Conservation (phyloP, 768 basidiomycete genomes). For the Lentinus brumalis region DNA sequence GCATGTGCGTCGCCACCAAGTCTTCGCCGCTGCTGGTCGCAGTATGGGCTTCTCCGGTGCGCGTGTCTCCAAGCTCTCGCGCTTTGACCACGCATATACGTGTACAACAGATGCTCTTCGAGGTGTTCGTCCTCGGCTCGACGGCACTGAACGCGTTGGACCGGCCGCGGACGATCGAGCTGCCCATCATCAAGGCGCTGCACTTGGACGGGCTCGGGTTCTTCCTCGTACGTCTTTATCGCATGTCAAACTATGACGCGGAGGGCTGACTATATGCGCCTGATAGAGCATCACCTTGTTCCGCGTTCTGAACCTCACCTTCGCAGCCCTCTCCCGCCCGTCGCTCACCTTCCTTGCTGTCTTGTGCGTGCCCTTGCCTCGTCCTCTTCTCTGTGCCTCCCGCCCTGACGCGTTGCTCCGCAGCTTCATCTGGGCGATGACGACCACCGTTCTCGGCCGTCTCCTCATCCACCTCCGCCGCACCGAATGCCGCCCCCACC, state of each 20-base stretch:
- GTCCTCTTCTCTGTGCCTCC: background rate
- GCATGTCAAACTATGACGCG: background rate
- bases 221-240: constrained; percentile 36
- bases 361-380: constrained; percentile 27
- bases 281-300: constrained; percentile 28
- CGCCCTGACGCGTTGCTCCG: background rate
- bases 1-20: constrained; percentile 32
- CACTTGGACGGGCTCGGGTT: constrained; percentile 38
- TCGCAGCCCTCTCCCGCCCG: constrained; percentile 25
- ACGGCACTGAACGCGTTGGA: constrained; percentile 39
- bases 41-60: constrained; percentile 38
- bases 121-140: constrained; percentile 34
- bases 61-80: constrained; percentile 14
- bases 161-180: constrained; percentile 31
- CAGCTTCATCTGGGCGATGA: constrained; percentile 40
- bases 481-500: constrained; percentile 23
- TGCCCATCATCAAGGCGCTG: constrained; percentile 32
- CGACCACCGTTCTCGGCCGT: constrained; percentile 35
- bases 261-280: background rate
- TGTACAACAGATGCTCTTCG: constrained; percentile 38
- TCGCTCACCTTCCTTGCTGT: constrained; percentile 30
- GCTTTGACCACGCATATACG: too few relatives aligned
- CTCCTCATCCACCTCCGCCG: constrained; percentile 36
- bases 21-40: constrained; percentile 24
- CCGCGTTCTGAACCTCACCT: constrained; percentile 30